Evolutionary conservation across 371 early-diverging fungal species (phyloP).

Genomic region (Apophysomyces variabilis): DNA sequence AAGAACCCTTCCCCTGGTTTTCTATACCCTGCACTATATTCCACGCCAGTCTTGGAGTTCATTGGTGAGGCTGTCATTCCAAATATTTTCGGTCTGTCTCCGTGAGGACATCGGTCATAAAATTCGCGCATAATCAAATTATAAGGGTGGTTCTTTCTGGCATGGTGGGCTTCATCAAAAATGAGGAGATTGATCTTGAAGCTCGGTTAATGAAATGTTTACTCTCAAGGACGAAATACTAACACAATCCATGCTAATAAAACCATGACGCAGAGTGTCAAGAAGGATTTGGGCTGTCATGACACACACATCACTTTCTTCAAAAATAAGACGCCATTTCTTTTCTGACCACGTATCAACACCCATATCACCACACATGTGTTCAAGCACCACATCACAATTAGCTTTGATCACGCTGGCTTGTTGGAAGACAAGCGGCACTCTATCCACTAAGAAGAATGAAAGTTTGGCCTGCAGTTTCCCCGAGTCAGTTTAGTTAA

Average conservation of each 20-base stretch:
- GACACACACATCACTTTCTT: slow-evolving; percentile 75
- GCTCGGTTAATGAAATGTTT: background rate
- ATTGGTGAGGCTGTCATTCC: slow-evolving; percentile 95
- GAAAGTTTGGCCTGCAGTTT: slow-evolving; percentile 47
- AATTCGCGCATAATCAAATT: slow-evolving; percentile 85
- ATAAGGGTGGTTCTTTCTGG: slow-evolving; percentile 82
- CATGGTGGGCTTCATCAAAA: slow-evolving; percentile 96
- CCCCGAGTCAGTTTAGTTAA: background rate
- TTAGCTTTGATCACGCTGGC: slow-evolving; percentile 69
- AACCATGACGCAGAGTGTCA: slow-evolving; percentile 75
- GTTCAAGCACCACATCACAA: slow-evolving; percentile 60
- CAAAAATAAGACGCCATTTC: slow-evolving; percentile 63
- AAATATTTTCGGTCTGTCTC: slow-evolving; percentile 79
- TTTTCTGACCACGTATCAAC: slow-evolving; percentile 65
- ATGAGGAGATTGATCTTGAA: slow-evolving; percentile 75
- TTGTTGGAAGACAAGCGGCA: slow-evolving; percentile 89
- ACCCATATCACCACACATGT: slow-evolving; percentile 72
- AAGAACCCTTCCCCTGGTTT: too few species aligned
- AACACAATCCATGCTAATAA: slow-evolving; percentile 66
- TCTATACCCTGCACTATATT: slow-evolving; percentile 44
- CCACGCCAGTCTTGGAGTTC: slow-evolving; percentile 49
- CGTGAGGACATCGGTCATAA: slow-evolving; percentile 60
- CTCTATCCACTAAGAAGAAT: slow-evolving; percentile 88
- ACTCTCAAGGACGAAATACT: background rate
- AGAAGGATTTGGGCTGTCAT: slow-evolving; percentile 89